These are phyloP conservation scores for Lenwebbia sp. DNA, from an alignment of 345 rosid species.

Conservation along the genomic window DNA sequence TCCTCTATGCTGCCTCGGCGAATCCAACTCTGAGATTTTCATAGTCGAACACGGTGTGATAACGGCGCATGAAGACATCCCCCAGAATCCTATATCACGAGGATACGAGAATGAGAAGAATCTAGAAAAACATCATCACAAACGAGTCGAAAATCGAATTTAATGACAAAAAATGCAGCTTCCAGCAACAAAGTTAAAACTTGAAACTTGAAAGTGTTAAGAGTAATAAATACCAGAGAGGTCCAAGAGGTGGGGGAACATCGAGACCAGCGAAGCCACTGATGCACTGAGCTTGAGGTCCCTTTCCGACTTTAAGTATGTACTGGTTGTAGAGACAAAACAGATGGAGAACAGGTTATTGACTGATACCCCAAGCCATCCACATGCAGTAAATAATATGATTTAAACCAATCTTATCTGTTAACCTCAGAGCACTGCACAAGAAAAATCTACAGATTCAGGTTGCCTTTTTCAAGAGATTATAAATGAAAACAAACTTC, in stretches of 20 bases:
- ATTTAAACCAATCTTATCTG: neutral
- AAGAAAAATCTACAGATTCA: neutral
- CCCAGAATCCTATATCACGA: constrained; percentile 68
- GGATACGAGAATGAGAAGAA: neutral
- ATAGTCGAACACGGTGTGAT: constrained; percentile 85
- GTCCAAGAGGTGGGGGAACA: constrained; percentile 86
- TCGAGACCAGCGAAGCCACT: constrained; percentile 84
- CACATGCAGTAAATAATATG: neutral
- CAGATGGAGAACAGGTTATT: neutral
- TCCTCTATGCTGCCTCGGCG: constrained; percentile 63
- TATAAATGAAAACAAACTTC: neutral
- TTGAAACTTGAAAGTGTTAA: neutral
- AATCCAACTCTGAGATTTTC: constrained; percentile 74
- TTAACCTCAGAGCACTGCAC: neutral
- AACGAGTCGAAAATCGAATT: neutral
- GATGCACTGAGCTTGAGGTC: constrained; percentile 69
- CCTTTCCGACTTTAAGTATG: constrained; percentile 79
- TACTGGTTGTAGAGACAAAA: constrained; percentile 30
- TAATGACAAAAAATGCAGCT: neutral
- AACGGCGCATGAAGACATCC: constrained; percentile 86
- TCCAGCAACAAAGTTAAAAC: neutral
- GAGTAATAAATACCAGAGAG: constrained; percentile 67
- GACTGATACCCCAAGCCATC: neutral
- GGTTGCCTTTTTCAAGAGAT: neutral
- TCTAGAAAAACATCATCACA: neutral